A percentile compares a stretch with the other conserved stretches of the same genome.
These are phyloP conservation scores for Phylloporus sp. DNA, from an alignment of 768 basidiomycete species.

Conservation along the genomic window DNA sequence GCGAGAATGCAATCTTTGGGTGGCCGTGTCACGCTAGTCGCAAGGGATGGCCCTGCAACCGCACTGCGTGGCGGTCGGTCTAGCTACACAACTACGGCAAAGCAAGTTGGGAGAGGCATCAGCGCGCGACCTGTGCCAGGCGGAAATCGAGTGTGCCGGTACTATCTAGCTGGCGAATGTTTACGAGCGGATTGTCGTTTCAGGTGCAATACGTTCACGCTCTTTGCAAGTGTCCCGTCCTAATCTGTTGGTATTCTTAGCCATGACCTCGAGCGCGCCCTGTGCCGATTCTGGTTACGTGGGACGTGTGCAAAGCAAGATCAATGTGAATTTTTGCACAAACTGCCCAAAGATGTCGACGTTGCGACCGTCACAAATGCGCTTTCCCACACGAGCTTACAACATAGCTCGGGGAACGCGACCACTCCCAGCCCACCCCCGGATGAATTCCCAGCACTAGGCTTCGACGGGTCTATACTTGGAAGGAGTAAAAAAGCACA, in stretches of 20 bases:
- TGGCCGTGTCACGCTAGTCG: conserved; percentile 61
- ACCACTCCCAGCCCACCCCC: conserved; percentile 30
- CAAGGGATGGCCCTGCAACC: conserved; percentile 43
- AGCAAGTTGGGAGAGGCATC: conserved; percentile 22
- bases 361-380: conserved; percentile 62
- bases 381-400: conserved; percentile 61
- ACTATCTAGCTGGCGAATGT: conserved; percentile 96
- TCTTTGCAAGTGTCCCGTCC: background rate
- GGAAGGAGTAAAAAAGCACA: conserved; percentile 41
- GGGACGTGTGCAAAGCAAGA: conserved; percentile 97
- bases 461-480: conserved; percentile 37
- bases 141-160: conserved; percentile 80
- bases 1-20: conserved; percentile 57
- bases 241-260: conserved; percentile 38
- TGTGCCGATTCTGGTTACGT: conserved; percentile 96
- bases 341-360: conserved; percentile 83
- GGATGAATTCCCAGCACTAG: conserved; percentile 71
- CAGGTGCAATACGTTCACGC: conserved; percentile 56
- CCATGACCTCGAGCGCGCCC: conserved; percentile 89
- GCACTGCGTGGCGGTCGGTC: conserved; percentile 42
- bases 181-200: conserved; percentile 95
- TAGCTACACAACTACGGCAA: conserved; percentile 24
- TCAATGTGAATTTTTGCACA: conserved; percentile 93
- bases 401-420: conserved; percentile 36
- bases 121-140: conserved; percentile 37